Evolutionary conservation across 139 green algal genomes (phyloP).

Genomic region (Trebouxia sp.): DNA sequence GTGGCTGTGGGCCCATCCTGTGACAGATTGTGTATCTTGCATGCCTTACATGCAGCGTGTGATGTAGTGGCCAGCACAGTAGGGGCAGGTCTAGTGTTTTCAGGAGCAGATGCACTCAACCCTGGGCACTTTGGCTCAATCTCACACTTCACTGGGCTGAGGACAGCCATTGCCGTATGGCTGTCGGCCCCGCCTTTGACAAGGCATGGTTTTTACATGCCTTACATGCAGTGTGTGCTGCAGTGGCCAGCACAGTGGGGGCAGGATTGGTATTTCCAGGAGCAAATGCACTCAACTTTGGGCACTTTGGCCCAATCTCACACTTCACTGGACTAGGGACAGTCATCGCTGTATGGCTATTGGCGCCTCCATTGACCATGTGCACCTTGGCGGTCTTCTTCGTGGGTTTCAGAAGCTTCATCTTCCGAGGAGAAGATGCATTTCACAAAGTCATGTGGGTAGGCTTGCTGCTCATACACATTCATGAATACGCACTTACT

Average conservation of each 20-base stretch:
- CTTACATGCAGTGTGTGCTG: too few species aligned
- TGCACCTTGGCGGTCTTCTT: not conserved
- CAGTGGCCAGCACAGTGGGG: slow-evolving; percentile 6
- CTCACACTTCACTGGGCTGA: not conserved
- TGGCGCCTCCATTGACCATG: not conserved
- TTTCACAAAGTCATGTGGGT: not conserved
- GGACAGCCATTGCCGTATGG: not conserved
- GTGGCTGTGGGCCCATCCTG: too few species aligned
- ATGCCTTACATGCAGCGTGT: too few species aligned
- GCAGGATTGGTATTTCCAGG: not conserved
- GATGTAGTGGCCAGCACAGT: too few species aligned
- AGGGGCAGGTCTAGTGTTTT: too few species aligned
- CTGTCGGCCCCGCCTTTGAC: not conserved
- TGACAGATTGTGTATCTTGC: too few species aligned
- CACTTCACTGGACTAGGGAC: not conserved
- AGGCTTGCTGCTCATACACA: too few species aligned
- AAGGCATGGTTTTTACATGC: too few species aligned
- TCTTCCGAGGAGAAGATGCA: not conserved
- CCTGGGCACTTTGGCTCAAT: too few species aligned
- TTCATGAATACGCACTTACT: too few species aligned
- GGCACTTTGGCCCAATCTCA: not conserved
- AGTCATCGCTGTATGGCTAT: not conserved
- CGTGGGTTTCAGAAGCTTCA: not conserved
- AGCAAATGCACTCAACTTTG: not conserved
- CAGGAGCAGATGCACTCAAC: too few species aligned